Evolutionary conservation across 2,329 filamentous ascomycete genomes (phyloP), one percentile per base, ranked within the genome.

Genomic region (Trichoderma semiorbis): DNA sequence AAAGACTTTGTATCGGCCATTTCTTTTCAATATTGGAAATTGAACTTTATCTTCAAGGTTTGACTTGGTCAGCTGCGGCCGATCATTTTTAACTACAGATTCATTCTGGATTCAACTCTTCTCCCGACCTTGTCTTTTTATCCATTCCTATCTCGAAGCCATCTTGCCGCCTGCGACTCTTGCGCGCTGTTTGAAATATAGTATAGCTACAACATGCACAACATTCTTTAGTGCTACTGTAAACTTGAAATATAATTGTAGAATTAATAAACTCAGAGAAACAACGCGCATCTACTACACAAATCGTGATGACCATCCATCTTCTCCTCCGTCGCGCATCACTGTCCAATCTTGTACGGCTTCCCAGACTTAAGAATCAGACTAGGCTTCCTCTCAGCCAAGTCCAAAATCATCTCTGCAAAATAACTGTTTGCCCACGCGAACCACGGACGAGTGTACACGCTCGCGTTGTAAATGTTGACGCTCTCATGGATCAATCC

Each of bases 331-430:
- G 0, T n/a, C 21, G 5, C n/a, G 10, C 47, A 50, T 69, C 36
- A 69, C 32, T 69, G 39, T 12, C 73, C 73, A 43, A 73, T 55
- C 26, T 72, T 57, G 21, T 74, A 75, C 16, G 73, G 69, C n/a
- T 50, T 60, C 14, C 72, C 39, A 18, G 73, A 63, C 43, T 78
- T 76, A 11, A 83, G 72, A 55, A 97, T 85, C 74, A 97, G 80
- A 80, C 94, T 87, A 3, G 95, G 95, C 81, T 95, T 96, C 79
- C 94, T 84, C 79, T 91, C 90, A 1, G 93, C 94, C 58, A 97
- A 79, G 83, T 97, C 92, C 57, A 97, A 83, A 11, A 84, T 75
- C 76, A 84, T 76, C 76, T 84, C 82, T 1, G 82, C 83, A 76
- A 84, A 81, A 73, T 83, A 76, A 24, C 82, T 83, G 55, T 84